Base-by-base conservation (phyloP, 495 filamentous ascomycete genomes). In the Hyaloscypha finlandica region DNA sequence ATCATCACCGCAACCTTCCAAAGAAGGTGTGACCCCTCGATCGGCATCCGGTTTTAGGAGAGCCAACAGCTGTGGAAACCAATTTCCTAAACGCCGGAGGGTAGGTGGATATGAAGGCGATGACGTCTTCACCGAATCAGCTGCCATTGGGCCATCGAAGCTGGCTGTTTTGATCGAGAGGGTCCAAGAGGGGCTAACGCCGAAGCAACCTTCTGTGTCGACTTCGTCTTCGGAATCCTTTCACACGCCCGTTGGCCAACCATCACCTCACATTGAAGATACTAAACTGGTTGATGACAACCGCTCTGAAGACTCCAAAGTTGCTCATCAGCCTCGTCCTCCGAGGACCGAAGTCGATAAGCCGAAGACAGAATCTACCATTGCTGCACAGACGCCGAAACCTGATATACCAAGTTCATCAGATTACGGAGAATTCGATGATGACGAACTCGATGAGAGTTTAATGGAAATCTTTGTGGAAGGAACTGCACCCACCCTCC, bases 1-100 rank as follows among this genome's bases (percentile, higher is more conserved):
- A 11, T 92, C 89, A 11, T 92, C 90, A 0, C 90, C 90, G 31
- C 86, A 88, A 59, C 86, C 65, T 31, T 30, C 85, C 0, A 81
- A 74, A 66, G 76, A 73, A 58, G 79, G 71, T 35, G 80, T 76
- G 19, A 78, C 77, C 30, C 76, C 79, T 32, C 79, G 80, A 63
- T 79, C 81, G 39, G 82, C 81, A 25, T 81, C 83, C 54, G 80
- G 83, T 0, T 73, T 93, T 61, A 83, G 88, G 73, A 86, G 90
- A 64, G 84, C 89, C 0, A 74, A 71, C 32, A 96, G 93, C 76
- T 96, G 87, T 73, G 92, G 90, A 51, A 86, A 77, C 33, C 83
- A 87, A 70, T 90, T 86, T 81, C 86, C 87, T 11, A 90, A 90
- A 74, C 79, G 86, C 54, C 78, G 87, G 42, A 69, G 25, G 71